Base-by-base conservation (phyloP, 805 yeast genomes). In the Wickerhamomyces ciferrii region DNA sequence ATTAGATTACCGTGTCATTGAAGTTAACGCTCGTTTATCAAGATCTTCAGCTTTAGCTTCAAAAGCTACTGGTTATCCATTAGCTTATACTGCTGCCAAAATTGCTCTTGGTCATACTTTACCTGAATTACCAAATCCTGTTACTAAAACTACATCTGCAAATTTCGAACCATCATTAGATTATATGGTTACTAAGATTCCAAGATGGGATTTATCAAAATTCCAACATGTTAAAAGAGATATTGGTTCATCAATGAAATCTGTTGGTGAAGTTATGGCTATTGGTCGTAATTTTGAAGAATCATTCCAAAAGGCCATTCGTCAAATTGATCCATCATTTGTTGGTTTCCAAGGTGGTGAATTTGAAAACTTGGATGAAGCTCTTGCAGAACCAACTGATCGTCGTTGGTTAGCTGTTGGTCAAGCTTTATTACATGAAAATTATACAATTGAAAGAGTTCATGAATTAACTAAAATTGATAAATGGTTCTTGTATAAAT, bases 181-280 rank as follows among this genome's bases (percentile, higher is more conserved):
- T 71, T 92, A 92, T 71, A 83, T 91, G 74, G 99, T 92, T 48
- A 89, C 96, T 58, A 92, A 92, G 78, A 90, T 92, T 63, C 99
- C 99, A 58, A 83, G 97, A 72, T 92, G 99, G 99, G 99, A 92
- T 75, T 75, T 92, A 67, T 69, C 94, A 56, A 92, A 92, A 76
- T 94, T 92, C 75, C 95, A 87, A 66, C 96, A 89, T 62, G 99
- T 92, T 53, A 87, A 88, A 67, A 81, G 96, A 68, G 89, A 85
- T 52, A 86, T 92, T 63, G 96, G 97, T 42, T 87, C 96, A 10
- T 83, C 97, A 39, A 92, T 92, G 99, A 92, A 92, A 70, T 91
- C 97, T 49, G 99, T 92, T 46, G 99, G 99, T 68, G 99, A 92
- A 71, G 99, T 92, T 49, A 92, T 92, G 99, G 95, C 97, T 41